Evolutionary conservation across 768 basidiomycete species (phyloP).

Genomic region (Mycena capillaripes): DNA sequence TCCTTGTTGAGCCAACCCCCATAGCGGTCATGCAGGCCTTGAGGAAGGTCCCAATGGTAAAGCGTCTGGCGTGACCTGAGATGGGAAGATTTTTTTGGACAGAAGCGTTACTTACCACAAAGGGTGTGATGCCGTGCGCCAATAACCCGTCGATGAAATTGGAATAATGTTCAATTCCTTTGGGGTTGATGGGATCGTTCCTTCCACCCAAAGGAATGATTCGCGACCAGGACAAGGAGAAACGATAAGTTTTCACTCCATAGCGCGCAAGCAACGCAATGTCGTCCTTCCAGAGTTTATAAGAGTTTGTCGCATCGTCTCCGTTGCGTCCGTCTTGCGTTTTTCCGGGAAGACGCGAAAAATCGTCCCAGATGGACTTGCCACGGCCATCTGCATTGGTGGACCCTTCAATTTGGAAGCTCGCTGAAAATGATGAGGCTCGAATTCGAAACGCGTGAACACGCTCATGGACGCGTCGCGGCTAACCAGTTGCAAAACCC

Average conservation of each 20-base stretch:
- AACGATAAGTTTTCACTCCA: constrained; percentile 81
- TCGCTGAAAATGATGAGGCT: constrained; percentile 50
- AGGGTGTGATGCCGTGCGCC: constrained; percentile 73
- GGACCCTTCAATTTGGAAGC: constrained; percentile 84
- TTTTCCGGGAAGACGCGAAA: constrained; percentile 74
- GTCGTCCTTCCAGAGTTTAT: constrained; percentile 78
- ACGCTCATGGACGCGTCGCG: background rate
- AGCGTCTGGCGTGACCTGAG: constrained; percentile 60
- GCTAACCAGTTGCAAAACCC: constrained; percentile 79
- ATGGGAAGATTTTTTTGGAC: constrained; percentile 1
- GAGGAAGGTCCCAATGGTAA: constrained; percentile 87
- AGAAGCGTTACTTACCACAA: constrained; percentile 63
- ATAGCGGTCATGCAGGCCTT: constrained; percentile 80
- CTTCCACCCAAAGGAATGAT: constrained; percentile 82
- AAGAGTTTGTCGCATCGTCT: constrained; percentile 80
- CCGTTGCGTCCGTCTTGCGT: constrained; percentile 77
- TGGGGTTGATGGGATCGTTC: constrained; percentile 78
- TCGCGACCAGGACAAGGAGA: constrained; percentile 83
- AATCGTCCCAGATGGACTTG: constrained; percentile 83
- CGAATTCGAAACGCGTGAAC: constrained; percentile 18
- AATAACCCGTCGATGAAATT: constrained; percentile 78
- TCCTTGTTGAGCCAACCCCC: constrained; percentile 83
- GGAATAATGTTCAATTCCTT: constrained; percentile 79
- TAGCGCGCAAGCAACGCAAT: constrained; percentile 71
- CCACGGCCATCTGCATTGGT: constrained; percentile 71